phyloP scores from a whole-genome alignment of 441 rosid species.

The Populus hybrid region DNA sequence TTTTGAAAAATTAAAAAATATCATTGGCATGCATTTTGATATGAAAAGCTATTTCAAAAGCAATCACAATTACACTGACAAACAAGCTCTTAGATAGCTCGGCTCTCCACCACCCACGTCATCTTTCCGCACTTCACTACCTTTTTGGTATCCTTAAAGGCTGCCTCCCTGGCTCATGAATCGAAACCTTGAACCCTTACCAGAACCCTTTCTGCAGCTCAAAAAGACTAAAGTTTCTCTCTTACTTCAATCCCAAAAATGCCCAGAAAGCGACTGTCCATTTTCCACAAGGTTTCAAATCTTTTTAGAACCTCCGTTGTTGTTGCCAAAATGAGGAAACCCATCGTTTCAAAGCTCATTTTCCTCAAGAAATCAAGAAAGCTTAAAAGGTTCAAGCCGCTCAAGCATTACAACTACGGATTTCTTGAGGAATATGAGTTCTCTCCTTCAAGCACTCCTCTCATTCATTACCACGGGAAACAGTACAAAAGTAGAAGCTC shows the following conservation, averaged over 20 bases:
- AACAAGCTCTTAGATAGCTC: too few species aligned
- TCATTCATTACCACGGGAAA: conserved; percentile 15
- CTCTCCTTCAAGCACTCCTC: conserved; percentile 38
- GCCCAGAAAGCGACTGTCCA: conserved; percentile 32
- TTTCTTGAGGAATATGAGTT: conserved; percentile 41
- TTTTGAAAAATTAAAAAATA: too few species aligned
- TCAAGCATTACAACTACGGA: conserved; percentile 29
- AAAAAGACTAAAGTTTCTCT: neutral
- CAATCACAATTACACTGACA: too few species aligned
- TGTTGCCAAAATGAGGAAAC: conserved; percentile 30
- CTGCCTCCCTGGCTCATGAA: neutral
- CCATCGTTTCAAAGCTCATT: conserved; percentile 32
- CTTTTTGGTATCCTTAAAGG: conserved; percentile 20
- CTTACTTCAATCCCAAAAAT: neutral
- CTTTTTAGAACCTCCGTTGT: conserved; percentile 1
- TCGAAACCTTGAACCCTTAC: neutral
- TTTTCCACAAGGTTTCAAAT: conserved; percentile 38
- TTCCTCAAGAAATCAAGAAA: conserved; percentile 33
- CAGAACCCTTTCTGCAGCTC: neutral
- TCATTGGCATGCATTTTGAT: too few species aligned
- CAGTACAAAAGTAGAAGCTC: conserved; percentile 9
- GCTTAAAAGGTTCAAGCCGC: conserved; percentile 32
- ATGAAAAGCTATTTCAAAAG: too few species aligned
- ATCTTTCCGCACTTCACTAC: neutral
- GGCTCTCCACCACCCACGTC: conserved; percentile 27